Percentiles rank a stretch among this genome's conserved stretches.
These are phyloP conservation scores for Suillus decipiens DNA, from an alignment of 768 basidiomycete genomes.

Conservation along the genomic window DNA sequence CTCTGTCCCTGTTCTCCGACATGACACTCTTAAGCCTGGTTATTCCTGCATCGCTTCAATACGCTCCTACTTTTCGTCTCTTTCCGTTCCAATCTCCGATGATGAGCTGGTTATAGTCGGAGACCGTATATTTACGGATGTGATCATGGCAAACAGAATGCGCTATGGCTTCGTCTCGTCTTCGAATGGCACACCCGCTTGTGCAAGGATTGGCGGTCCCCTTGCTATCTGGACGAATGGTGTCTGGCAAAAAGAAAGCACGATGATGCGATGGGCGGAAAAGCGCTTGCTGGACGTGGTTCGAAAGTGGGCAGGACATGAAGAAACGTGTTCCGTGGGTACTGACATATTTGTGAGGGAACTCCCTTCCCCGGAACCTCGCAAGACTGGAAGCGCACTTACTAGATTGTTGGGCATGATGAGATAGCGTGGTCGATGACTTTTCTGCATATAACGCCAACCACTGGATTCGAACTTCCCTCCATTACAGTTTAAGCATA, in stretches of 20 bases:
- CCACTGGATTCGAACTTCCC: not conserved
- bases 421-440: not conserved
- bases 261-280: constrained; percentile 63
- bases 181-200: constrained; percentile 10
- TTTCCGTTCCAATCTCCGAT: constrained; percentile 54
- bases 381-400: not conserved
- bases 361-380: not conserved
- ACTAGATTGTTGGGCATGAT: not conserved
- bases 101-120: constrained; percentile 82
- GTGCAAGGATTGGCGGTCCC: constrained; percentile 40
- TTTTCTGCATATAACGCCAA: not conserved
- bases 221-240: constrained; percentile 71
- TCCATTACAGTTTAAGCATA: not conserved
- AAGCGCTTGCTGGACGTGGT: constrained; percentile 48
- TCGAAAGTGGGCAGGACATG: constrained; percentile 36
- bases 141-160: constrained; percentile 84
- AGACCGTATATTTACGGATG: constrained; percentile 91
- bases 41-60: constrained; percentile 75
- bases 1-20: constrained; percentile 79
- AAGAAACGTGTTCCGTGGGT: not conserved
- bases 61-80: constrained; percentile 70
- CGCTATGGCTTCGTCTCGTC: constrained; percentile 21
- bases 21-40: constrained; percentile 76
- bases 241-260: constrained; percentile 68
- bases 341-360: not conserved